These are phyloP conservation scores for Apiospora sp. DNA, from an alignment of 2,329 filamentous ascomycete species.

Conservation along the genomic window DNA sequence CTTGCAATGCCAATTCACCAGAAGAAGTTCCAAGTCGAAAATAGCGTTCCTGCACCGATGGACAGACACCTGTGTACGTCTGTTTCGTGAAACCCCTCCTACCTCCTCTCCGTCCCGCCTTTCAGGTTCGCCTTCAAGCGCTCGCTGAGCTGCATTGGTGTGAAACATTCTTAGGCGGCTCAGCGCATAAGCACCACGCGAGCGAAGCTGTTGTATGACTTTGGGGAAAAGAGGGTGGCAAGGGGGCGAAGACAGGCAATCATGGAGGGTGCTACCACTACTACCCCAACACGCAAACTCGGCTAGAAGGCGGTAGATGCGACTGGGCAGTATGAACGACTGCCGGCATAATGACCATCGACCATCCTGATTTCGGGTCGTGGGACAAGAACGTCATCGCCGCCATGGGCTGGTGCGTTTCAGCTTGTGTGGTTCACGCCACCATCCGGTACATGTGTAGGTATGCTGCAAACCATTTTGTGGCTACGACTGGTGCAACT, in stretches of 20 bases:
- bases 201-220: not conserved
- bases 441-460: not conserved
- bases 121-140: not conserved
- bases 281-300: not conserved
- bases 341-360: not conserved
- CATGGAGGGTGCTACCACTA: too few species aligned
- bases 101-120: not conserved
- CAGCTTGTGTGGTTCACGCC: constrained; percentile 21
- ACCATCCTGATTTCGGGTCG: not conserved
- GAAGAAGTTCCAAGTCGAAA: not conserved
- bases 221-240: not conserved
- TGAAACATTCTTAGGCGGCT: constrained; percentile 6
- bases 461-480: not conserved
- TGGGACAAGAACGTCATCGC: constrained; percentile 15
- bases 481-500: not conserved
- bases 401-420: not conserved
- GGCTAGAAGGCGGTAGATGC: not conserved
- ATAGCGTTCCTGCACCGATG: not conserved
- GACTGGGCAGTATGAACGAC: not conserved
- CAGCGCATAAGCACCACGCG: not conserved
- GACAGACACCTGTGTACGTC: not conserved
- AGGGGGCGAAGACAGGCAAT: not conserved
- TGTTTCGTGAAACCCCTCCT: not conserved
- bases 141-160: constrained; percentile 14
- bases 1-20: not conserved